A percentile compares a stretch with the other conserved stretches of the same genome.
Conservation (phyloP, 768 basidiomycete genomes). For the Tubosaeta sp. region DNA sequence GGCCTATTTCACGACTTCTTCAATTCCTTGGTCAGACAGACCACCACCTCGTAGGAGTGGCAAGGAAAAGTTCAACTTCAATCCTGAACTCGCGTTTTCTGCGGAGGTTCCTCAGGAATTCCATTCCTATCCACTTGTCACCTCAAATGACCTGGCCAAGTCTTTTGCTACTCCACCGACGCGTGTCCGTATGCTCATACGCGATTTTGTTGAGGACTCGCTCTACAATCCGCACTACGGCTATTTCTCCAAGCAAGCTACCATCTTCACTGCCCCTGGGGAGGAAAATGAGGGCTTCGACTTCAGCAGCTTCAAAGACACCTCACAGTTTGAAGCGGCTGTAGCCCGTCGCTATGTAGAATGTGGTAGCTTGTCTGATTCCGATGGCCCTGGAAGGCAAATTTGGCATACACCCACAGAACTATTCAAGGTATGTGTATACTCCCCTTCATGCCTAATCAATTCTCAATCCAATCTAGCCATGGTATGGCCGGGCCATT, state of each 20-base stretch:
- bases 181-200: conserved; percentile 86
- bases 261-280: conserved; percentile 69
- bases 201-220: conserved; percentile 96
- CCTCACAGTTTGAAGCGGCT: conserved; percentile 73
- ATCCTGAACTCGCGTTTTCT: conserved; percentile 54
- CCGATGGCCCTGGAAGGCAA: conserved; percentile 75
- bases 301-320: conserved; percentile 63
- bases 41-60: conserved; percentile 7
- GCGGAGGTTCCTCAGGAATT: conserved; percentile 42
- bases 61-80: conserved; percentile 77
- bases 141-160: conserved; percentile 64
- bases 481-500: conserved; percentile 90
- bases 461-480: conserved; percentile 44
- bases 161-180: conserved; percentile 55
- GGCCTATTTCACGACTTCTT: conserved; percentile 23
- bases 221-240: conserved; percentile 97
- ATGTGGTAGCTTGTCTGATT: conserved; percentile 56
- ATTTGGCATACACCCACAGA: conserved; percentile 99
- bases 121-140: conserved; percentile 52
- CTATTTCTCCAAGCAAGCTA: conserved; percentile 91
- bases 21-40: conserved; percentile 9
- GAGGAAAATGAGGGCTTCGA: conserved; percentile 51
- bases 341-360: conserved; percentile 73
- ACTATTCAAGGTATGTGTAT: conserved; percentile 75
- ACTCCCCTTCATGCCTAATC: neutral